Evolutionary conservation across 2,329 filamentous ascomycete species (phyloP), one percentile per base, ranked within the genome.

Genomic region (Aureobasidium vineae): DNA sequence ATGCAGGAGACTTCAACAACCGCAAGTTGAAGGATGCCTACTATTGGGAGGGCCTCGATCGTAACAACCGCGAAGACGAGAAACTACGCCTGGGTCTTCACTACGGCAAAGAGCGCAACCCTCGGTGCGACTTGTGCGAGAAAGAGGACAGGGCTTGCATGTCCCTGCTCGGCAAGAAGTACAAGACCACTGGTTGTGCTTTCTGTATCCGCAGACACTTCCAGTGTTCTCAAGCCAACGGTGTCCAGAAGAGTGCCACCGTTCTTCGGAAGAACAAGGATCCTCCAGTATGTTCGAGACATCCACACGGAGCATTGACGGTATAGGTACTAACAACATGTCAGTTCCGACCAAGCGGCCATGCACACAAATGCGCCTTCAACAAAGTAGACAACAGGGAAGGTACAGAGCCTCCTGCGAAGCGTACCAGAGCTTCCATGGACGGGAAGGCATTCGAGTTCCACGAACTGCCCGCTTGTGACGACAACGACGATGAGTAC

Each of bases 401-500:
- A 41, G 33, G n/a, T 5, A 56, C 53, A 7, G 53, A 56, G 31
- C 53, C 53, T 23, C 53, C 53, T 40, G 53, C 53, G 11, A 56
- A 56, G 53, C 53, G 53, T 10, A 56, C 53, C 21, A 56, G 53
- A 11, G 21, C 53, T 15, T 56, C 53, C 31, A n/a, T 56, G 21
- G 28, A 19, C 6, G 36, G 33, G 8, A 41, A 41, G 23, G 1
- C 33, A 13, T 23, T 38, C 21, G 21, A 19, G 4, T 11, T 41
- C 1, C 15, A 23, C 15, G 15, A 26, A 7, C 26, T 36, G 15
- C 3, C 36, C 5, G 15, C 23, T 56, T 21, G 16, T 15, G 33
- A 47, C 15, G 33, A 26, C 21, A 36, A 40, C 19, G 16, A 41
- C n/a, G 33, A 56, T 11, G 36, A 40, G n/a, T 56, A 23, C 15